Evolutionary conservation across 768 basidiomycete species (phyloP), one percentile per base, ranked within the genome.

Genomic region (Butyriboletus loyo): DNA sequence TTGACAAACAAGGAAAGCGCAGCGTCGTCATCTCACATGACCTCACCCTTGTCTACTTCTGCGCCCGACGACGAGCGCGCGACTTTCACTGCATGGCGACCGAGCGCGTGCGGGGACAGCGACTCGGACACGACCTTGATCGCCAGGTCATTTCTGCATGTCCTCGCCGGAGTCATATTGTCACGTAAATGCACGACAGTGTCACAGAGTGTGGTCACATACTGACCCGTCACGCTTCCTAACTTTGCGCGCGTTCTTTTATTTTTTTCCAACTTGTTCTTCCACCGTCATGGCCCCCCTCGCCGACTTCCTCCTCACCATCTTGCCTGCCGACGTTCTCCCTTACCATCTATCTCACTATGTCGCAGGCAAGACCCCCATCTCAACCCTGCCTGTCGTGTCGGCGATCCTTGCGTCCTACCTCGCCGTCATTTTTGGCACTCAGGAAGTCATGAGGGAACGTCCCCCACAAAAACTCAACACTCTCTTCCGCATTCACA

Each of bases 401-500:
- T 66, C 82, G 30, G 73, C 80, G 28, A 74, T 87, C 14, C 80
- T 99, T 56, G 80, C 72, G 28, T 79, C 81, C 51, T 99, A 99
- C 78, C 84, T 99, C 60, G 85, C 81, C 72, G 74, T 87, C 75
- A 86, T 99, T 66, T 98, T 98, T 66, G 83, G 88, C 57, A 80
- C 88, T 32, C 85, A 85, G 66, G 84, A 83, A 59, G 68, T 89
- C 63, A 97, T 98, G 95, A 89, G 80, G 78, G 81, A 81, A 67
- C 77, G 79, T 44, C 74, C 80, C 62, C 79, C 93, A 9, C 77
- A 80, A 62, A 87, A 85, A 73, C 85, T 97, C 64, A 91, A 86
- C 55, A 70, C 78, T 52, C 79, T 92, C 51, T 98, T 98, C 75
- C 91, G 92, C 73, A 65, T 80, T 36, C 97, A 99, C 76, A 99